phyloP scores from a whole-genome alignment of 1,284 basidiomycete species.

The Naganishia albida region DNA sequence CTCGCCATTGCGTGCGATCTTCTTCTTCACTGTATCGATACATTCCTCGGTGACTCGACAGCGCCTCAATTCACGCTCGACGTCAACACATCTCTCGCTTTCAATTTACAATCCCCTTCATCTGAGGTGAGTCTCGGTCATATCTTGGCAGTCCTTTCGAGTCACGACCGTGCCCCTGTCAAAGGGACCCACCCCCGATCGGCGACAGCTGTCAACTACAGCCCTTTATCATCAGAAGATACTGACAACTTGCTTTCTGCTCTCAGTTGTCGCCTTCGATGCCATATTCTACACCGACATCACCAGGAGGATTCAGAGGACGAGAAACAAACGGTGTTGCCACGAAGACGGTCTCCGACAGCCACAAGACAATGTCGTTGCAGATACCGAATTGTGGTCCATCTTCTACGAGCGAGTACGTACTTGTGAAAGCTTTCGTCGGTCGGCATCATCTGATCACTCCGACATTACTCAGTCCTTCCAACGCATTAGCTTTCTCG shows the following conservation, averaged over 20 bases:
- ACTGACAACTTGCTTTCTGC: background rate
- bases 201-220: too few species aligned
- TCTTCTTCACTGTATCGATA: background rate
- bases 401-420: background rate
- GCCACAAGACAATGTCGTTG: background rate
- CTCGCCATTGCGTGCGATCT: background rate
- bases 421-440: background rate
- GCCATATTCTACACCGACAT: conserved; percentile 18
- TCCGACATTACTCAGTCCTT: background rate
- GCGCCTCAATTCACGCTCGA: background rate
- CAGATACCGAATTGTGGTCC: background rate
- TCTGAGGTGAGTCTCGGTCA: too few species aligned
- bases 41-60: background rate
- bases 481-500: conserved; percentile 1
- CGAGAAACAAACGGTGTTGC: background rate
- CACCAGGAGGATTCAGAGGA: background rate
- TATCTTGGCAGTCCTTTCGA: too few species aligned
- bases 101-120: too few species aligned
- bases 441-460: background rate
- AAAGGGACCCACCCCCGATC: too few species aligned
- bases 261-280: background rate
- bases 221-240: background rate
- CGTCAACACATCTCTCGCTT: too few species aligned
- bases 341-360: background rate
- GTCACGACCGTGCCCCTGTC: too few species aligned